A percentile compares a stretch with the other conserved stretches of the same genome.
Evolutionary conservation across 2,329 filamentous ascomycete species (phyloP).

Genomic region (Scleromitrula shiraiana): DNA sequence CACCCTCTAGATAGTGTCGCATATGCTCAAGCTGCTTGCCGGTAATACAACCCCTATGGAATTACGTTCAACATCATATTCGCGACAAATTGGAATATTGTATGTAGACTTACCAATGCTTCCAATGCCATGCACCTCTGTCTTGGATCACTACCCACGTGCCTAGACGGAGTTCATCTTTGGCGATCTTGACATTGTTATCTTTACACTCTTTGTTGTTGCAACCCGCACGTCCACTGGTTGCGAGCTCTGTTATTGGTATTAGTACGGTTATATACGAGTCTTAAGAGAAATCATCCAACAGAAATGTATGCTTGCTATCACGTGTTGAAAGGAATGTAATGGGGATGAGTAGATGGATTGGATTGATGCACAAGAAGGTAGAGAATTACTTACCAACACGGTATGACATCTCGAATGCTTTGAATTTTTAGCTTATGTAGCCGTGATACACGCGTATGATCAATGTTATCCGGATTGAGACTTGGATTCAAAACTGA

Average conservation of each 20-base stretch:
- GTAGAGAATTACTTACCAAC: slow-evolving; percentile 25
- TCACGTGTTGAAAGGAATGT: slow-evolving; percentile 24
- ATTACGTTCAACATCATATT: not conserved
- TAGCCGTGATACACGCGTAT: too few species aligned
- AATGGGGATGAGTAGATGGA: not conserved
- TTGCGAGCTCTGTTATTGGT: slow-evolving; percentile 54
- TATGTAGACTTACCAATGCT: slow-evolving; percentile 76
- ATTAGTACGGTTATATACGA: slow-evolving; percentile 2
- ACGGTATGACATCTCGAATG: slow-evolving; percentile 27
- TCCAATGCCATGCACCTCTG: slow-evolving; percentile 64
- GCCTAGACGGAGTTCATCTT: slow-evolving; percentile 73
- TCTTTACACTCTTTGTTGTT: slow-evolving; percentile 65
- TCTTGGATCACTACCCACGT: slow-evolving; percentile 56
- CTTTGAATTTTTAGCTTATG: too few species aligned
- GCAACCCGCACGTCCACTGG: slow-evolving; percentile 66
- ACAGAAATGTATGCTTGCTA: slow-evolving; percentile 4
- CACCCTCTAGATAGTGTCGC: slow-evolving; percentile 43
- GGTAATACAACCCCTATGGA: slow-evolving; percentile 75
- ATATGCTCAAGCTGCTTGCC: slow-evolving; percentile 63
- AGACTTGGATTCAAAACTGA: too few species aligned
- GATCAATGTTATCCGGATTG: too few species aligned
- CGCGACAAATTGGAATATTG: not conserved
- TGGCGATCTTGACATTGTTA: slow-evolving; percentile 59
- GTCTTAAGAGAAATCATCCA: not conserved
- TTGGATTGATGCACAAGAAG: slow-evolving; percentile 4